Evolutionary conservation across 306 rosid species (phyloP), one percentile per base, ranked within the genome.

Genomic region (Inga laurina): DNA sequence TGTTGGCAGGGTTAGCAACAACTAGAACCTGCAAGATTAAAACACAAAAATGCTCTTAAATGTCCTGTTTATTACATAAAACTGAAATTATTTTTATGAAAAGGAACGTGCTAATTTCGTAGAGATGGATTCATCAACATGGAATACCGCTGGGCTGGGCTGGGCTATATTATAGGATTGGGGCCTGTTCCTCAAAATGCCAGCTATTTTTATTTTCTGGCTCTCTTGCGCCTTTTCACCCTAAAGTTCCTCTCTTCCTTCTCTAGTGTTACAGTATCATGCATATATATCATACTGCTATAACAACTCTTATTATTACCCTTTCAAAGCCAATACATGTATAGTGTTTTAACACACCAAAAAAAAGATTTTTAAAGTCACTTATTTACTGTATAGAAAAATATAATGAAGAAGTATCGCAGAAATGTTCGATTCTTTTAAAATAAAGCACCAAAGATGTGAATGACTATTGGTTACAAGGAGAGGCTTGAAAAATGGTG

Each of bases 1-100:
- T 96, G 85, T 96, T 96, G 72, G 99, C 99, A 44, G 99, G 99
- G 86, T 96, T 96, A 72, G 99, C 99, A 85, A 97, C 98, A 82
- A 97, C 99, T 87, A 97, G 73, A 79, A 97, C 99, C 98, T 97
- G 93, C 87, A 88, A 65, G 72, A 84, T 44, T 82, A 77, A 32
- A n/a, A 54, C 44, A 54, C 76, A n/a, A 65, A 46, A 4, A 35
- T n/a, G 37, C 46, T 7, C 52, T 61, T 48, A 13, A 69, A 54
- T 75, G 54, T 45, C 78, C 30, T 6, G 45, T 76, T 18, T 59
- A 56, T 52, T 1, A 72, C 72, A 74, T 77, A 48, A 37, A 80
- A 54, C 43, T 14, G 19, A 44, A 77, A 43, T 64, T n/a, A 16
- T 57, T 39, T 46, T 2, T 9, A 18, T 7, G 59, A 52, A 7